Base-by-base conservation (phyloP, 495 filamentous ascomycete genomes). In the Hypomontagnella monticulosa region DNA sequence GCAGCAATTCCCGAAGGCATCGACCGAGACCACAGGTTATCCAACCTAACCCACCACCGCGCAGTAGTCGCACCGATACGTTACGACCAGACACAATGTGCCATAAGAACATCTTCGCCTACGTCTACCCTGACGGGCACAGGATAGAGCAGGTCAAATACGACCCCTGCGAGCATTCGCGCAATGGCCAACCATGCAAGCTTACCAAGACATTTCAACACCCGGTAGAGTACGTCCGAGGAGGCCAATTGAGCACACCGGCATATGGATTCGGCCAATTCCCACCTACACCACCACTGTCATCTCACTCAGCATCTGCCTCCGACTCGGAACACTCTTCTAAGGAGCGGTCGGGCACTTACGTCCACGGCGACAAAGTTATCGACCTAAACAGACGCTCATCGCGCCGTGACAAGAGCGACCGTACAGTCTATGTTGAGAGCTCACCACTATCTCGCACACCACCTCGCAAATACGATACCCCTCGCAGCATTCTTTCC, bases 241-340 rank as follows among this genome's bases (percentile, higher is more conserved):
- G 50, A 15, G 69, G 53, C 4, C 69, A 66, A 46, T 53, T 56
- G 63, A 73, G 48, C 64, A 66, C 51, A 65, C 56, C 55, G 58
- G 59, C 65, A 63, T 71, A 69, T 57, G 34, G 19, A 23, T 54
- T 67, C 18, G 48, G 72, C 30, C 70, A 72, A 66, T 54, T 73
- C 18, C 70, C 70, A 8, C 74, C 73, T 4, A 78, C 78, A 3
- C 72, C 71, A 14, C 74, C 76, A 3, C 67, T 75, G 1, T 76
- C 70, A 34, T 80, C 78, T 51, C 78, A 79, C 54, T 80, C 78
- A 14, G 78, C 77, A 3, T 75, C 78, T 3, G 71, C 76, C 10
- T 71, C 73, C 2, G 57, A 75, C 72, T 71, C 74, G 47, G 74
- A 71, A 19, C 68, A 69, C 38, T 73, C 71, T 30, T 63, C 66